These are phyloP conservation scores for Alternaria burnsii DNA, from an alignment of 2,329 filamentous ascomycete genomes.

Conservation along the genomic window DNA sequence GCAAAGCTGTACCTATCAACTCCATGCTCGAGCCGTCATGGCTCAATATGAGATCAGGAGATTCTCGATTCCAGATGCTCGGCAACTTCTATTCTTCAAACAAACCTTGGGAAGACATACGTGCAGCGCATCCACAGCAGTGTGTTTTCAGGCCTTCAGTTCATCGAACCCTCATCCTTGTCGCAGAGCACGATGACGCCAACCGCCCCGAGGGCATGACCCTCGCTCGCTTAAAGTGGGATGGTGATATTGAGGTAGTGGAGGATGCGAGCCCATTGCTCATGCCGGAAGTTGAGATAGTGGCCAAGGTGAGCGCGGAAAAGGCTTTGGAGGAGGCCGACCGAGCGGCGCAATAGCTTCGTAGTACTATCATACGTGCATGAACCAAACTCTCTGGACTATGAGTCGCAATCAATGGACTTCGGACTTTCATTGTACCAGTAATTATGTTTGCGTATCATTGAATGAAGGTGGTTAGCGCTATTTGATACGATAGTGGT, in stretches of 20 bases:
- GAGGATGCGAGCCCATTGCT: neutral
- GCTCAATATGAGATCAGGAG: neutral
- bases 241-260: neutral
- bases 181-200: conserved; percentile 4
- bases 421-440: neutral
- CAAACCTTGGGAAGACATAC: conserved; percentile 3
- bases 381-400: neutral
- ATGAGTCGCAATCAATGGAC: neutral
- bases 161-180: conserved; percentile 1
- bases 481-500: neutral
- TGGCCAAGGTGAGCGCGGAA: conserved; percentile 2
- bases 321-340: neutral
- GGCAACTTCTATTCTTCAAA: conserved; percentile 2
- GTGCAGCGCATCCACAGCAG: neutral
- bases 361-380: neutral
- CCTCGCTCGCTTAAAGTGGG: neutral
- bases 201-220: neutral
- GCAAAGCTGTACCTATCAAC: conserved; percentile 3
- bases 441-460: neutral
- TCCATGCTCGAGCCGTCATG: conserved; percentile 3
- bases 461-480: neutral
- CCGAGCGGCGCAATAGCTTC: neutral
- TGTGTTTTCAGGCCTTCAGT: neutral
- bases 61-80: conserved; percentile 6
- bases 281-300: neutral